Base-by-base conservation (phyloP, 192 early-diverging fungal species). In the Rhizophagus prolifer region DNA sequence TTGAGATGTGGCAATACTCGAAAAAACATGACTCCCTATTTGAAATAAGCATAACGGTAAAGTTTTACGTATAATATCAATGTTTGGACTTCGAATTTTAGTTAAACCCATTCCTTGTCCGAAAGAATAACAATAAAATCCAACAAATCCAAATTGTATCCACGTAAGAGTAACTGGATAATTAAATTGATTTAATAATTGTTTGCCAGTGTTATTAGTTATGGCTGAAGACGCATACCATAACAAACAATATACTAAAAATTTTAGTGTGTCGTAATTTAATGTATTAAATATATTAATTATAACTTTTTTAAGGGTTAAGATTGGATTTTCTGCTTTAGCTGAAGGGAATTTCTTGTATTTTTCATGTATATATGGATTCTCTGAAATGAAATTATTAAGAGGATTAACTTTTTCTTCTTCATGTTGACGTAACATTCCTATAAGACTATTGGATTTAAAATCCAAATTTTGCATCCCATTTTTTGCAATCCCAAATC, bases 141-240 rank as follows among this genome's bases (percentile, higher is more conserved):
- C 85, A 26, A 94, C 94, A 78, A 95, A 89, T 13, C 83, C 88
- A 80, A 96, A 96, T 81, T 96, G 95, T 9, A 94, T 80, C 80
- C 88, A 92, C 0, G 95, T 95, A 65, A 96, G 81, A 10, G 95
- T 95, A 41, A 96, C 86, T 1, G 95, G 95, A 78, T 91, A 93
- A 34, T 85, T 83, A 80, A 92, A 95, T 66, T 87, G 81, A 66
- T 89, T 90, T 74, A 96, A 82, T 77, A 95, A 90, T 76, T 89
- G 87, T 79, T 96, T 96, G 14, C 88, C 92, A 54, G 90, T 90
- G 75, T 94, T 96, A 82, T 92, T 94, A 28, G 93, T 94, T 19
- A 96, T 70, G 9, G 95, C 92, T 28, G 94, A 95, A 9, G 91
- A 88, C 21, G 89, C 71, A 79, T 96, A 96, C 95, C 95, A 96